Conservation (phyloP, 352 stramenopile genomes). For the Phytophthora melonis region DNA sequence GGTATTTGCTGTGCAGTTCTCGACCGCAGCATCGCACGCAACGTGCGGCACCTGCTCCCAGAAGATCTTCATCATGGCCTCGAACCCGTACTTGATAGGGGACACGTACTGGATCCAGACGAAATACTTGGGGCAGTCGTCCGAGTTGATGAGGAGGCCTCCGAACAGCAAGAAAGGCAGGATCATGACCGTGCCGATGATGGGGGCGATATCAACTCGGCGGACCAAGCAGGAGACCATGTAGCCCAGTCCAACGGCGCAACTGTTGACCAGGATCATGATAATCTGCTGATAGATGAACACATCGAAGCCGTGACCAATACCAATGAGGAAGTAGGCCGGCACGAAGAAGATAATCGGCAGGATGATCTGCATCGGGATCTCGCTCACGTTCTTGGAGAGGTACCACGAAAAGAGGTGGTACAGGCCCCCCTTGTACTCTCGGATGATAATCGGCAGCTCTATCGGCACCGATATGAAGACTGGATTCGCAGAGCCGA, state of each 20-base stretch:
- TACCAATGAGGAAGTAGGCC: slow-evolving; percentile 44
- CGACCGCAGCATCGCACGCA: slow-evolving; percentile 27
- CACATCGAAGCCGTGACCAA: slow-evolving; percentile 32
- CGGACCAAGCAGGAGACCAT: slow-evolving; percentile 48
- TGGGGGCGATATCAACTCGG: slow-evolving; percentile 39
- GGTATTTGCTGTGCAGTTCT: slow-evolving; percentile 39
- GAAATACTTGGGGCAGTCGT: slow-evolving; percentile 47
- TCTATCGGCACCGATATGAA: slow-evolving; percentile 45
- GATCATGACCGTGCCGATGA: slow-evolving; percentile 43
- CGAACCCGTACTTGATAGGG: slow-evolving; percentile 51
- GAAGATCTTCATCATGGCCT: slow-evolving; percentile 43
- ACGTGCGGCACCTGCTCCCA: slow-evolving; percentile 37
- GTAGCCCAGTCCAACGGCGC: slow-evolving; percentile 40
- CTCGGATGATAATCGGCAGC: slow-evolving; percentile 40
- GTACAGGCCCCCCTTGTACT: slow-evolving; percentile 45
- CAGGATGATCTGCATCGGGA: slow-evolving; percentile 43
- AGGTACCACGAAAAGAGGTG: slow-evolving; percentile 41
- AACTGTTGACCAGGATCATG: slow-evolving; percentile 43
- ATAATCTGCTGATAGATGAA: slow-evolving; percentile 43
- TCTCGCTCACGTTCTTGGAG: slow-evolving; percentile 51
- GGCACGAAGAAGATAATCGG: slow-evolving; percentile 42
- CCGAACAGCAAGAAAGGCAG: slow-evolving; percentile 53
- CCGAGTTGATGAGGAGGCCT: slow-evolving; percentile 47
- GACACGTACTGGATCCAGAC: slow-evolving; percentile 51
- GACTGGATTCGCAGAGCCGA: slow-evolving; percentile 38